These are phyloP conservation scores for Hanseniaspora mollemarum DNA, from an alignment of 805 yeast species.

Conservation along the genomic window DNA sequence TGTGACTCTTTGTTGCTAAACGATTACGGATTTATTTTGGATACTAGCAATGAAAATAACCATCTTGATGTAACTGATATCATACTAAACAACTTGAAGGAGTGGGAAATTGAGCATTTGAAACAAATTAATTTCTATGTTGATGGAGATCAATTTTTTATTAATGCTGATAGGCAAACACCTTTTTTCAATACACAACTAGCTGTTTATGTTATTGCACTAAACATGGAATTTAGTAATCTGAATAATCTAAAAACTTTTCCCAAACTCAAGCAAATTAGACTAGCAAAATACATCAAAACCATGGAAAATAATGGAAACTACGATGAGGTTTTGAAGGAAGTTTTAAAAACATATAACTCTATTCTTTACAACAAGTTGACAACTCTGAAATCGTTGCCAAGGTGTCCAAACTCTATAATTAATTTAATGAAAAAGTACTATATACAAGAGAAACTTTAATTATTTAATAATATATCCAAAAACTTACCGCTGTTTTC, in stretches of 20 bases:
- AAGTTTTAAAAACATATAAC: neutral
- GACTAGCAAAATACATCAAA: neutral
- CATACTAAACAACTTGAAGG: neutral
- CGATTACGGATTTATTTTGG: conserved; percentile 74
- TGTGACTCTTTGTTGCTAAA: conserved; percentile 67
- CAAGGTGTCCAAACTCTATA: neutral
- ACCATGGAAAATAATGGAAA: neutral
- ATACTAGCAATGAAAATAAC: conserved; percentile 49
- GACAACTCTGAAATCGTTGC: neutral
- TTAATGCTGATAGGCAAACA: neutral
- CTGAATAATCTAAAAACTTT: neutral
- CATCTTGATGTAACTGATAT: conserved; percentile 46
- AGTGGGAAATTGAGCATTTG: conserved; percentile 1
- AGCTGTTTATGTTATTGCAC: conserved; percentile 1
- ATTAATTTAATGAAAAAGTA: neutral
- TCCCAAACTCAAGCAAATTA: conserved; percentile 7
- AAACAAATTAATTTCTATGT: neutral
- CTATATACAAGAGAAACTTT: neutral
- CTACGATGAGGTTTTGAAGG: neutral
- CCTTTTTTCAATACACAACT: conserved; percentile 1
- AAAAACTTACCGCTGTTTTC: neutral
- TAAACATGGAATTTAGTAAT: conserved; percentile 7
- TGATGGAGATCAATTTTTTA: neutral
- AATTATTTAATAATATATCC: neutral
- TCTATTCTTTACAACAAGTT: neutral